Percentiles rank a stretch among this genome's conserved stretches.
Evolutionary conservation across 495 filamentous ascomycete species (phyloP).

Genomic region (Neurospora terricola): DNA sequence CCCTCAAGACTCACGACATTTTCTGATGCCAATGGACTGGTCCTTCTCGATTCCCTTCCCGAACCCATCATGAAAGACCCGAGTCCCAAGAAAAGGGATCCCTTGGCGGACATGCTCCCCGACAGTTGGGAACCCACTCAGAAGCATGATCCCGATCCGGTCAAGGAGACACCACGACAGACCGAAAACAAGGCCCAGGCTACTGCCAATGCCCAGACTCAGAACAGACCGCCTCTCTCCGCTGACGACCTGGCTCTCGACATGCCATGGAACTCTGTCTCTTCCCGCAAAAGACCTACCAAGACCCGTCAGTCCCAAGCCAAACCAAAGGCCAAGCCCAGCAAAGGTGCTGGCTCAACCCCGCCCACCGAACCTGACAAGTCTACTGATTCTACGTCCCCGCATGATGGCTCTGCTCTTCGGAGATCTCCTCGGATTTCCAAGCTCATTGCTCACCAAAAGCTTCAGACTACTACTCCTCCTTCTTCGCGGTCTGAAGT

Average conservation of each 20-base stretch:
- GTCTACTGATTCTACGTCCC: neutral
- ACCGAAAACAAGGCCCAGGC: neutral
- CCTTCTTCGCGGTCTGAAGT: neutral
- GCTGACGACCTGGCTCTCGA: neutral
- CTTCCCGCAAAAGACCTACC: neutral
- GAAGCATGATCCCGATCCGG: neutral
- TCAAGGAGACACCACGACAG: neutral
- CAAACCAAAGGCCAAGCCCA: neutral
- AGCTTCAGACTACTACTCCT: neutral
- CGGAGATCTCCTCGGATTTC: neutral
- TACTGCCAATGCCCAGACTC: neutral
- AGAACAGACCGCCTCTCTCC: neutral
- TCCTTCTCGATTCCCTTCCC: neutral
- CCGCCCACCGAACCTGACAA: neutral
- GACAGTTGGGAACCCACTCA: neutral
- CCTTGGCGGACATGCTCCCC: conserved; percentile 2
- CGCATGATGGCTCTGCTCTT: neutral
- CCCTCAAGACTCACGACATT: neutral
- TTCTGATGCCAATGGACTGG: neutral
- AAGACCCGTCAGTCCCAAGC: neutral
- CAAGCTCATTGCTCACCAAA: neutral
- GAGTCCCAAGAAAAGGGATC: neutral
- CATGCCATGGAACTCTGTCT: neutral
- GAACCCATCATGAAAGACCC: neutral
- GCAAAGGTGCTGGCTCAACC: neutral